Conservation (phyloP, 306 rosid species). For the Alnus glutinosa region DNA sequence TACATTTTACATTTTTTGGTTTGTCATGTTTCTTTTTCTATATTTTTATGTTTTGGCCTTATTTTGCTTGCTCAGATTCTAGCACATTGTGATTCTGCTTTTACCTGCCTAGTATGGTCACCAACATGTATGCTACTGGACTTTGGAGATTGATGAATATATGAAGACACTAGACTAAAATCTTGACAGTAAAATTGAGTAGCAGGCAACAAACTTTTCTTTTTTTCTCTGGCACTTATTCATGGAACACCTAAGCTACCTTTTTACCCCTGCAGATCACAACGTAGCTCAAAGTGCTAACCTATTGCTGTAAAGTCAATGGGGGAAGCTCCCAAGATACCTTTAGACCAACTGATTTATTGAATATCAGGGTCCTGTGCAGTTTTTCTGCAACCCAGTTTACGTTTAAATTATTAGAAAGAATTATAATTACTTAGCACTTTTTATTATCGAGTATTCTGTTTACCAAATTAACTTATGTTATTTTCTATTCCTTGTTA, state of each 20-base stretch:
- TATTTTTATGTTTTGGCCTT: slow-evolving; percentile 12
- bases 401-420: too few relatives aligned
- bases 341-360: not conserved
- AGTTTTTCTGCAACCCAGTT: not conserved
- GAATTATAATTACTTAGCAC: too few relatives aligned
- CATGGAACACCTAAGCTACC: not conserved
- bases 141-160: not conserved
- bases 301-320: not conserved
- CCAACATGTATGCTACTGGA: not conserved
- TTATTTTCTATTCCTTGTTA: not conserved
- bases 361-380: not conserved
- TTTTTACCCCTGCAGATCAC: not conserved
- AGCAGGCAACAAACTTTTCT: not conserved
- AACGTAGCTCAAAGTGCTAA: not conserved
- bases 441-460: too few relatives aligned
- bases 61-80: not conserved
- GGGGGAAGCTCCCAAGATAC: not conserved
- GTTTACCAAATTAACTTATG: not conserved
- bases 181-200: not conserved
- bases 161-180: not conserved
- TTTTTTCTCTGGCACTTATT: not conserved
- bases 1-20: not conserved
- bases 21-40: not conserved
- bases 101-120: not conserved
- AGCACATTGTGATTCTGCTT: not conserved